Conservation (phyloP, 129 eudicot genomes). For the Flaveria robusta region DNA sequence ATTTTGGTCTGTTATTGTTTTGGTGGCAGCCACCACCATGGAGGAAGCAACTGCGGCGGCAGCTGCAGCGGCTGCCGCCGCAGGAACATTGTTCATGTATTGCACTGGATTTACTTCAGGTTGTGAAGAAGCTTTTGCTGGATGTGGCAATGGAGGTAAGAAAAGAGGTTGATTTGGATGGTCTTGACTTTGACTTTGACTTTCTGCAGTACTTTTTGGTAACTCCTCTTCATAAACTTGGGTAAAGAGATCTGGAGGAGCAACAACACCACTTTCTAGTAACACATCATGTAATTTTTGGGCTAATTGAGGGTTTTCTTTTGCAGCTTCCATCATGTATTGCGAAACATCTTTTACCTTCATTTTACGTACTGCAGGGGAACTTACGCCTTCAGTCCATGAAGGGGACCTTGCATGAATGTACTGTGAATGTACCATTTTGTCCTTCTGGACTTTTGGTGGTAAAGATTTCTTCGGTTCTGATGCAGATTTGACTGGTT, state of each 20-base stretch:
- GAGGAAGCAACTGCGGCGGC: conserved; percentile 95
- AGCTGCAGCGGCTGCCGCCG: conserved; percentile 90
- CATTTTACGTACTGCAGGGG: conserved; percentile 78
- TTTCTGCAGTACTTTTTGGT: conserved; percentile 40
- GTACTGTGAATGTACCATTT: conserved; percentile 39
- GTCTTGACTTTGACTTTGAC: conserved; percentile 30
- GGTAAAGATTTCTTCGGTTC: conserved; percentile 32
- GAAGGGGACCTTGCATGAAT: conserved; percentile 83
- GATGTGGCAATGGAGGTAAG: conserved; percentile 70
- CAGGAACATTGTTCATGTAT: conserved; percentile 59
- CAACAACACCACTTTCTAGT: conserved; percentile 94
- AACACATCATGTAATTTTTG: conserved; percentile 91
- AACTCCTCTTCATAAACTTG: conserved; percentile 60
- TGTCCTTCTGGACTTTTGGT: conserved; percentile 24
- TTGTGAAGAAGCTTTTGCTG: conserved; percentile 33
- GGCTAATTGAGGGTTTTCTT: conserved; percentile 93
- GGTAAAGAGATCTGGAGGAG: conserved; percentile 82
- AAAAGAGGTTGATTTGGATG: conserved; percentile 41
- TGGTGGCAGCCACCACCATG: conserved; percentile 74
- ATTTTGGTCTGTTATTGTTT: conserved; percentile 41
- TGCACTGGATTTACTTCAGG: conserved; percentile 42
- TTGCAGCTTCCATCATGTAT: conserved; percentile 97
- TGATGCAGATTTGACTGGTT: conserved; percentile 25
- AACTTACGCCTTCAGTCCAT: conserved; percentile 97
- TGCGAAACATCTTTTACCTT: conserved; percentile 96